These are phyloP conservation scores for Fraxinus xanthoxyloides DNA, from an alignment of 305 asterid species.

Conservation along the genomic window DNA sequence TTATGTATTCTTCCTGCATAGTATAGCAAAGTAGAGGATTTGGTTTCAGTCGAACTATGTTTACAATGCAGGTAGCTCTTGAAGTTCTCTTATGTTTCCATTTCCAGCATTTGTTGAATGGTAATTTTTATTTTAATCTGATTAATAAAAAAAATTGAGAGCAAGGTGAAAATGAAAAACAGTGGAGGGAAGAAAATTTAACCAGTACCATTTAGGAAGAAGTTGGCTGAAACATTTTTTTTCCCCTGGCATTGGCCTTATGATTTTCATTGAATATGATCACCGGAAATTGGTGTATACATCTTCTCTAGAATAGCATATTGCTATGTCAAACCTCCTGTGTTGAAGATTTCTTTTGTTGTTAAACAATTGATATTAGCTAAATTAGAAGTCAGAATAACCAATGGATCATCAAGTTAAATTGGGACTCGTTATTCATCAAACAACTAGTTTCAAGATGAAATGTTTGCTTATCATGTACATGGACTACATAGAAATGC, in stretches of 20 bases:
- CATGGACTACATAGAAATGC: neutral
- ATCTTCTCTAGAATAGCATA: neutral
- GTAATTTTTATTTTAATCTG: neutral
- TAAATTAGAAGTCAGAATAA: neutral
- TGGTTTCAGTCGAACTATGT: neutral
- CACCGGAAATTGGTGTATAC: neutral
- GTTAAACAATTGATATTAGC: neutral
- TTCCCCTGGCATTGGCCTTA: neutral
- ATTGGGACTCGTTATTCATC: neutral
- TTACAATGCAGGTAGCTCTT: neutral
- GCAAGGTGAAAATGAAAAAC: neutral
- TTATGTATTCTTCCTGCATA: neutral
- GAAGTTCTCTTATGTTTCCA: neutral
- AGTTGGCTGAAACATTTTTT: neutral
- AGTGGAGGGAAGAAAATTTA: neutral
- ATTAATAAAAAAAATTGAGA: neutral
- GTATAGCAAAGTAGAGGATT: neutral
- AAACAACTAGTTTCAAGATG: neutral
- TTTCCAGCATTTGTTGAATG: neutral
- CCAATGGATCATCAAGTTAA: neutral
- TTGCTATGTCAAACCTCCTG: neutral
- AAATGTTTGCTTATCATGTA: neutral
- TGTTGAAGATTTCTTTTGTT: neutral
- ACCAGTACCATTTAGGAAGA: neutral
- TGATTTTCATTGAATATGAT: neutral